phyloP scores from a whole-genome alignment of 2,329 filamentous ascomycete species.

The Fusarium graminum region DNA sequence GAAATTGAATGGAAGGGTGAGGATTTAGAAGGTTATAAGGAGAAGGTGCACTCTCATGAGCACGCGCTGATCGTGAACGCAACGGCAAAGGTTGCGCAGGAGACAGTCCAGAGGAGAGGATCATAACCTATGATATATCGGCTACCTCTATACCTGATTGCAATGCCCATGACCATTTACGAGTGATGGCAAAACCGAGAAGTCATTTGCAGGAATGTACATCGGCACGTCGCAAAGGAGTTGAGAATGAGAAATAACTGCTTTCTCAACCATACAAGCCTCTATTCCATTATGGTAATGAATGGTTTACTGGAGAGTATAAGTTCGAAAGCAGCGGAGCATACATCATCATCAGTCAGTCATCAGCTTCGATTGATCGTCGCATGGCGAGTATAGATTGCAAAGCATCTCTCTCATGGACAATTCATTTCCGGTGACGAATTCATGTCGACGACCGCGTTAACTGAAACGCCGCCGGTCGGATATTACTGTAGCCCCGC shows the following conservation, averaged over 20 bases:
- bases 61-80: constrained; percentile 85
- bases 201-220: background rate
- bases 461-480: constrained; percentile 25
- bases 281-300: background rate
- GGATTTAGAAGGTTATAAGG: constrained; percentile 73
- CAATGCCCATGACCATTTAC: background rate
- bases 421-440: constrained; percentile 8
- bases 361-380: background rate
- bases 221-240: background rate
- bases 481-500: constrained; percentile 39
- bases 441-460: constrained; percentile 6
- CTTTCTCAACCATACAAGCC: background rate
- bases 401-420: background rate
- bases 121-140: constrained; percentile 11
- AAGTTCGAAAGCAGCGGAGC: background rate
- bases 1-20: constrained; percentile 78
- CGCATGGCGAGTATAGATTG: background rate
- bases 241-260: background rate
- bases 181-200: background rate
- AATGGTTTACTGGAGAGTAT: background rate
- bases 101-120: constrained; percentile 51
- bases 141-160: background rate
- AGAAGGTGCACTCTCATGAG: constrained; percentile 81
- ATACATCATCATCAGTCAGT: background rate
- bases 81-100: constrained; percentile 63